Evolutionary conservation across 306 rosid species (phyloP).

Genomic region (Dicorynia guianensis): DNA sequence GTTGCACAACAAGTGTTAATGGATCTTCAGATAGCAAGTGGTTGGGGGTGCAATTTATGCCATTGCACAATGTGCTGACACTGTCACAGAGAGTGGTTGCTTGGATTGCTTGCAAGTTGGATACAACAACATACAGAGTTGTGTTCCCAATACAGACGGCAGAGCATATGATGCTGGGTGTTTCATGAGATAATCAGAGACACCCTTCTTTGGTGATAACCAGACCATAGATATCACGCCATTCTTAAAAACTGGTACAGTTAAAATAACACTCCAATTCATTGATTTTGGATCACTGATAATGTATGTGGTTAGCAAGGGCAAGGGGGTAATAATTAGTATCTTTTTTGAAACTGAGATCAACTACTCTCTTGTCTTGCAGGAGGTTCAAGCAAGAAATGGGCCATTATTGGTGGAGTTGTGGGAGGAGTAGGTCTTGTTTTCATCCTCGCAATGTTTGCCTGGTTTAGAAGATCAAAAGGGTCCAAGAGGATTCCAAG

Average conservation of each 20-base stretch:
- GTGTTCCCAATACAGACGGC: slow-evolving; percentile 43
- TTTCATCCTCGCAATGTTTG: slow-evolving; percentile 34
- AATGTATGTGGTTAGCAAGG: background rate
- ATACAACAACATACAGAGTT: background rate
- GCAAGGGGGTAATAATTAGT: no score
- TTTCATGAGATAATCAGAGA: no score
- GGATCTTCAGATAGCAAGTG: slow-evolving; percentile 40
- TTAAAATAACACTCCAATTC: slow-evolving; percentile 45
- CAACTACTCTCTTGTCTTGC: background rate
- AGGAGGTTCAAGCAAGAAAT: slow-evolving; percentile 39
- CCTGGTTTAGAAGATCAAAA: slow-evolving; percentile 33
- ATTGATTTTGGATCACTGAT: slow-evolving; percentile 41
- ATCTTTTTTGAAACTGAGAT: background rate
- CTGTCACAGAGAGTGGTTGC: background rate
- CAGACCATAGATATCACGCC: no score
- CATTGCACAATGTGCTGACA: slow-evolving; percentile 42
- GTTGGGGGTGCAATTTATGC: slow-evolving; percentile 37
- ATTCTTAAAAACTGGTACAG: no score
- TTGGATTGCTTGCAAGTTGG: background rate
- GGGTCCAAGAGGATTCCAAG: slow-evolving; percentile 20
- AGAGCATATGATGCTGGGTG: slow-evolving; percentile 40
- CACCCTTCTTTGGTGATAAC: no score
- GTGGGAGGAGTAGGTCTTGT: slow-evolving; percentile 46
- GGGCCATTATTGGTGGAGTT: slow-evolving; percentile 48
- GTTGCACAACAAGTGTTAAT: no score